Percentiles rank a stretch among this genome's conserved stretches.
Conservation (phyloP, 208 protist genomes). For the Strigomonas culicis region DNA sequence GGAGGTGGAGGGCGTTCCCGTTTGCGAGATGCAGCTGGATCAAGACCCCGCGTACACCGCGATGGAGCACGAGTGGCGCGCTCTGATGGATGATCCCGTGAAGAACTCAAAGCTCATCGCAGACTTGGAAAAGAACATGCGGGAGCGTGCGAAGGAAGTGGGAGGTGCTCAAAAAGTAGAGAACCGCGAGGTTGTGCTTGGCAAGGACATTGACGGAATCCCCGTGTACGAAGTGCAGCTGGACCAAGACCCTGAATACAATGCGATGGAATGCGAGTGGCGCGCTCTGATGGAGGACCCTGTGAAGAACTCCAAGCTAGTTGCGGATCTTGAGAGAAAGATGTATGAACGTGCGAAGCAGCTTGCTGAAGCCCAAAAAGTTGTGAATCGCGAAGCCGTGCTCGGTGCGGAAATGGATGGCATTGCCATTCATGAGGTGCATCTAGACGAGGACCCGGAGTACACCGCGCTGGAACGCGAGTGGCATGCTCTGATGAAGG, state of each 20-base stretch:
- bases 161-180: slow-evolving; percentile 33
- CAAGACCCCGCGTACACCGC: slow-evolving; percentile 20
- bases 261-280: slow-evolving; percentile 37
- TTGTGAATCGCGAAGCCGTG: slow-evolving; percentile 11
- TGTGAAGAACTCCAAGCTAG: not conserved
- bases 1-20: slow-evolving; percentile 15
- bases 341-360: slow-evolving; percentile 23
- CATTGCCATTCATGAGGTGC: slow-evolving; percentile 23
- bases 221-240: slow-evolving; percentile 37
- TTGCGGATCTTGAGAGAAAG: slow-evolving; percentile 13
- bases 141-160: slow-evolving; percentile 54
- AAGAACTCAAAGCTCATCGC: slow-evolving; percentile 13
- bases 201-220: slow-evolving; percentile 31
- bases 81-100: slow-evolving; percentile 18
- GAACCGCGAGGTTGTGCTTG: slow-evolving; percentile 41
- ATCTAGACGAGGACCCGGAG: slow-evolving; percentile 22
- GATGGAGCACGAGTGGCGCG: slow-evolving; percentile 16
- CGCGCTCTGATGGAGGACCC: slow-evolving; percentile 15
- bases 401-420: slow-evolving; percentile 18
- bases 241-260: slow-evolving; percentile 30
- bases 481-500: slow-evolving; percentile 21
- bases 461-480: slow-evolving; percentile 28
- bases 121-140: slow-evolving; percentile 32
- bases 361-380: slow-evolving; percentile 15
- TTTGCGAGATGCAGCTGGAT: slow-evolving; percentile 17